These are phyloP conservation scores for Aspergillus taichungensis DNA, from an alignment of 495 filamentous ascomycete genomes.

Conservation along the genomic window DNA sequence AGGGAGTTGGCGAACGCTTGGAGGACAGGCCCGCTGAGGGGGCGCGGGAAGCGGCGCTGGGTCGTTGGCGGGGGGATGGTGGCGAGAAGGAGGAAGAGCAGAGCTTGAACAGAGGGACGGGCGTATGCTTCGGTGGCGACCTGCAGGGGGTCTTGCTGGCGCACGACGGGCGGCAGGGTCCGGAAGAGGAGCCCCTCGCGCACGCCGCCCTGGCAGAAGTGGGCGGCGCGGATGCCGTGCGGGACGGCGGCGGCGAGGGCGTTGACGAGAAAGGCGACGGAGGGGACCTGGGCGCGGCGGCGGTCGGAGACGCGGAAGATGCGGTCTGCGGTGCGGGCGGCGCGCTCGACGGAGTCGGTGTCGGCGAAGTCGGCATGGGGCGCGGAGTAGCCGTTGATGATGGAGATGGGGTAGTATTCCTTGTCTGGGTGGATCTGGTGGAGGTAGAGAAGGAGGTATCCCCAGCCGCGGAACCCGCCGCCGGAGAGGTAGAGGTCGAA, in stretches of 20 bases:
- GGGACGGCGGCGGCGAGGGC: constrained; percentile 62
- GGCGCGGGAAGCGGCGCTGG: constrained; percentile 18
- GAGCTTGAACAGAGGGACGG: constrained; percentile 25
- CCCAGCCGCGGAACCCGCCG: constrained; percentile 86
- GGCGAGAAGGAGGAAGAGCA: constrained; percentile 35
- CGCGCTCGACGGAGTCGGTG: constrained; percentile 47
- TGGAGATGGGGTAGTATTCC: constrained; percentile 72
- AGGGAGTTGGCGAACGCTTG: constrained; percentile 43
- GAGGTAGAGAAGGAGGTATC: constrained; percentile 64
- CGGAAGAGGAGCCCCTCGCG: constrained; percentile 70
- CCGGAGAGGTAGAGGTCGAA: constrained; percentile 75
- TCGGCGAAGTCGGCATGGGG: constrained; percentile 50
- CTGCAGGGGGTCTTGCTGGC: constrained; percentile 56
- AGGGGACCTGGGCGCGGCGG: constrained; percentile 71
- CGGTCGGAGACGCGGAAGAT: constrained; percentile 82
- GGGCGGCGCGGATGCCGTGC: constrained; percentile 53
- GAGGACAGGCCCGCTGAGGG: constrained; percentile 38
- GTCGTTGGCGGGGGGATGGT: constrained; percentile 30
- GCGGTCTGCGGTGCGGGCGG: constrained; percentile 31
- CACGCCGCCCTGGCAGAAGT: constrained; percentile 81
- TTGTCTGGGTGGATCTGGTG: constrained; percentile 42
- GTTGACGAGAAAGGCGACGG: constrained; percentile 69
- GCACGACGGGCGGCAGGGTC: constrained; percentile 50
- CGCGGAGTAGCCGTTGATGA: constrained; percentile 73
- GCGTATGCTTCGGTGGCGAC: constrained; percentile 48